phyloP scores from a whole-genome alignment of 345 rosid genomes.

The Durio zibethinus region DNA sequence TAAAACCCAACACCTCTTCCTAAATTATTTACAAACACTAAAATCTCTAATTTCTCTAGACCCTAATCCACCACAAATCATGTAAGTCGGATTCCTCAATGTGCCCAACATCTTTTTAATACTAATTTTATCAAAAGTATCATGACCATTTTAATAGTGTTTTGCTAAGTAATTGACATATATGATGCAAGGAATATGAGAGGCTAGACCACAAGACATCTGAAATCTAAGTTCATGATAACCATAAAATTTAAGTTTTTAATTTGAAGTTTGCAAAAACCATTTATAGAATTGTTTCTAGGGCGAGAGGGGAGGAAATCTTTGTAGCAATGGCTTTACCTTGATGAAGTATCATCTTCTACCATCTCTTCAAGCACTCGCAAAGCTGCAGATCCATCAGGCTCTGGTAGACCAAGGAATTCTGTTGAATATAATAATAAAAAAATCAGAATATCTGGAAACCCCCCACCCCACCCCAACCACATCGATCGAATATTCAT shows the following conservation, averaged over 20 bases:
- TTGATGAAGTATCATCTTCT: conserved; percentile 81
- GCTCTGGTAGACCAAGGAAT: conserved; percentile 57
- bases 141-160: not conserved
- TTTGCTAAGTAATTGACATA: not conserved
- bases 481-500: not conserved
- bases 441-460: not conserved
- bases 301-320: not conserved
- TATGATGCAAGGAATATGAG: not conserved
- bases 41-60: not conserved
- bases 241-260: not conserved
- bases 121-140: not conserved
- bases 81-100: not conserved
- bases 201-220: not conserved
- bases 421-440: conserved; percentile 32
- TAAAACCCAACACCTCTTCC: not conserved
- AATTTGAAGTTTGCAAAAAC: not conserved
- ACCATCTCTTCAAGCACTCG: conserved; percentile 67
- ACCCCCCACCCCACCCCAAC: not conserved
- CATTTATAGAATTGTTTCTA: not conserved
- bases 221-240: not conserved
- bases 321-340: conserved; percentile 38
- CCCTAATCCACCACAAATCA: not conserved
- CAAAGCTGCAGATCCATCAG: conserved; percentile 48
- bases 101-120: not conserved
- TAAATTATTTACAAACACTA: not conserved